Base-by-base conservation (phyloP, 768 basidiomycete genomes). In the Termitomyces titanicus region DNA sequence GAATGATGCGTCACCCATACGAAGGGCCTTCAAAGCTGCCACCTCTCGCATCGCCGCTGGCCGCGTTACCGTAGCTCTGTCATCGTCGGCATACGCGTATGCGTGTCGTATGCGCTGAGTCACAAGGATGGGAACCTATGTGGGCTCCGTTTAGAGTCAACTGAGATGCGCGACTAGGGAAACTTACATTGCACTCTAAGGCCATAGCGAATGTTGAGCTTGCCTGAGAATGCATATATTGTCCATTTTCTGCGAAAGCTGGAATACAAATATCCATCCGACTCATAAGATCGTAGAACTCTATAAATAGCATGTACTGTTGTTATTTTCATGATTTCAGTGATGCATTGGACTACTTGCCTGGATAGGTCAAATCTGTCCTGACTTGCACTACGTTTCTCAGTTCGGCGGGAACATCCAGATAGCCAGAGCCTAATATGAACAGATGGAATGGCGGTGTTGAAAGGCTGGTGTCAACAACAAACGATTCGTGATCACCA, bases 171-270 rank as follows among this genome's bases (percentile, higher is more conserved):
- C 45, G 39, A 58, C n/a, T 37, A 35, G 22, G 34, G 39, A 52
- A 31, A 48, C 69, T 15, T 52, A 76, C 75, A 61, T 73, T 63
- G 49, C 70, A 72, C 61, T 76, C 70, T 6, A 74, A 59, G 22
- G 73, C 71, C 68, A 76, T 71, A 2, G 68, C 72, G 24, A 74
- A 68, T 1, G 71, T 74, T 9, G 75, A 78, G 54, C 73, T 75
- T 11, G 75, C 74, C 51, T 76, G 74, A 8, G 56, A 55, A 12
- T 68, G 67, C 24, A 43, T 25, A 44, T 70, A 74, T 61, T 75
- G 74, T 9, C 65, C 68, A 38, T 61, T 55, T 8, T 68, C 66
- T 5, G 64, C 67, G 49, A 78, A 76, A n/a, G 75, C 73, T 3
- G 74, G 72, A 4, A 78, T 58, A 38, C 74, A 73, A 42, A 78